Evolutionary conservation across 2,329 filamentous ascomycete genomes (phyloP).

Genomic region (Orbilia brochopaga): DNA sequence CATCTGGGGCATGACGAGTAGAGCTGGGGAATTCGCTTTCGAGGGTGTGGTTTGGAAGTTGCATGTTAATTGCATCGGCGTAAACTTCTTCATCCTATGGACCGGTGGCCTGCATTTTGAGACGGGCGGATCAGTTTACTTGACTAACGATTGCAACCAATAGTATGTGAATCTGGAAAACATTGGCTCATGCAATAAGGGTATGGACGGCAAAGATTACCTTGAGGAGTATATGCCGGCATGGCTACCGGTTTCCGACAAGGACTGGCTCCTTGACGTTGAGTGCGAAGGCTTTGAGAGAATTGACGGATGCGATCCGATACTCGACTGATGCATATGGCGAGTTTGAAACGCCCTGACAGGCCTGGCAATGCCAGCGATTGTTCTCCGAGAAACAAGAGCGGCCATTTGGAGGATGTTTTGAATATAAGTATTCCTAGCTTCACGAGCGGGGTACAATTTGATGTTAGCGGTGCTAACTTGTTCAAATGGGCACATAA

Average conservation of each 20-base stretch:
- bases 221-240: constrained; percentile 21
- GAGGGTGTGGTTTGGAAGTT: constrained; percentile 49
- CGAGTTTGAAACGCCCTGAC: constrained; percentile 15
- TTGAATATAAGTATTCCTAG: not conserved
- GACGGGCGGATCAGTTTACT: not conserved
- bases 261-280: constrained; percentile 22
- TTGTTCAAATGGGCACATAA: too few species aligned
- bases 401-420: not conserved
- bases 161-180: constrained; percentile 8
- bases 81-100: constrained; percentile 46
- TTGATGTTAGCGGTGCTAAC: too few species aligned
- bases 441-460: too few species aligned
- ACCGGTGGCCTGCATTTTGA: constrained; percentile 4
- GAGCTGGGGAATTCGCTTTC: constrained; percentile 29
- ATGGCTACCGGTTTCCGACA: constrained; percentile 13
- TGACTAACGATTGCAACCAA: not conserved
- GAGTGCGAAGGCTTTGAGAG: constrained; percentile 22
- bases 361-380: constrained; percentile 2
- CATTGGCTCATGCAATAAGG: not conserved
- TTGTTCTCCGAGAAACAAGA: constrained; percentile 5
- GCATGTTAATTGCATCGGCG: constrained; percentile 47
- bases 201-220: too few species aligned
- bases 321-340: constrained; percentile 23
- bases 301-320: constrained; percentile 21
- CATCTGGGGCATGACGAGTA: constrained; percentile 40